Percentiles rank a stretch among this genome's conserved stretches.
phyloP scores from a whole-genome alignment of 306 rosid species.

The Trifolium repens region DNA sequence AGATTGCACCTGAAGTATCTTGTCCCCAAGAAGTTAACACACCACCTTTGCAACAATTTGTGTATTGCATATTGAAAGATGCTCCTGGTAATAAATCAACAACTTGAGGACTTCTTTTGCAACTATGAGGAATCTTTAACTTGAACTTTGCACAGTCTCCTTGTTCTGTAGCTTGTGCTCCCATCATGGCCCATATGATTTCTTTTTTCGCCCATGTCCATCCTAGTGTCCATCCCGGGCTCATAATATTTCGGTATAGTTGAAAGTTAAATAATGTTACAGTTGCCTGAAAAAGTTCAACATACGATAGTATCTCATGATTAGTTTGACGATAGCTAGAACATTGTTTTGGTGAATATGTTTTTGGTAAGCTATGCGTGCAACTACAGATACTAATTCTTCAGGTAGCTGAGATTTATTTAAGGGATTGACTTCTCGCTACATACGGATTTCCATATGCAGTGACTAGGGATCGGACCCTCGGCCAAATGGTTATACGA shows the following conservation, averaged over 20 bases:
- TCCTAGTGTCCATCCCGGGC: constrained; percentile 76
- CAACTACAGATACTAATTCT: neutral
- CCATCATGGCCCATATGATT: constrained; percentile 71
- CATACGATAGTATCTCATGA: neutral
- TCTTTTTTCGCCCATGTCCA: constrained; percentile 89
- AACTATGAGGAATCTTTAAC: constrained; percentile 67
- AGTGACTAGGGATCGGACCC: neutral
- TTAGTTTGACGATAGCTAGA: constrained; percentile 9
- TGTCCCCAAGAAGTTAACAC: constrained; percentile 78
- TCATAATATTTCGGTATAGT: constrained; percentile 64
- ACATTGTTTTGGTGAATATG: neutral
- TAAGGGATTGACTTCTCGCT: neutral
- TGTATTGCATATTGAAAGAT: constrained; percentile 72
- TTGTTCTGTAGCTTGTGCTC: constrained; percentile 86
- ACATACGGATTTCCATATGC: neutral
- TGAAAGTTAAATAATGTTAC: constrained; percentile 83
- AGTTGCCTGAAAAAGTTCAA: constrained; percentile 59
- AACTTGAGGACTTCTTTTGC: constrained; percentile 67
- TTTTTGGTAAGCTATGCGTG: neutral
- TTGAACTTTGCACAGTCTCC: constrained; percentile 82
- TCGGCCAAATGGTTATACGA: neutral
- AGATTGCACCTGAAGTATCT: constrained; percentile 65
- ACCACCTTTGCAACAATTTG: constrained; percentile 77
- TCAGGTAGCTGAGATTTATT: neutral
- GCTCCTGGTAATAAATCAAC: constrained; percentile 77